A percentile compares a stretch with the other conserved stretches of the same genome.
phyloP scores from a whole-genome alignment of 2,329 filamentous ascomycete genomes.

The Beauveria pseudobassiana region DNA sequence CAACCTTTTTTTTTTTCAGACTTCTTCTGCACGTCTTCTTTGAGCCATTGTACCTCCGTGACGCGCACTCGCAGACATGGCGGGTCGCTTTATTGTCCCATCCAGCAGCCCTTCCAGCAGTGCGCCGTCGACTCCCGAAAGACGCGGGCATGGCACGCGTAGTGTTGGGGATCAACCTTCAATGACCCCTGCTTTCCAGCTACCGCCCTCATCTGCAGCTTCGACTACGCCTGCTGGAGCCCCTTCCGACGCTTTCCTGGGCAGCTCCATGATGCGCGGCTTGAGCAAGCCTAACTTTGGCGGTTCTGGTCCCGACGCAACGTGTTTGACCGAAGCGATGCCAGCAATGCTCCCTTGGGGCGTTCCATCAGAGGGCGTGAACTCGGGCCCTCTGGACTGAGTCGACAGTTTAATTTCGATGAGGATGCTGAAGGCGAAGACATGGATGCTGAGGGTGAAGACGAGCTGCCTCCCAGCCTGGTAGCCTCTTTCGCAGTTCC shows the following conservation, averaged over 20 bases:
- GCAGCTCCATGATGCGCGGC: conserved; percentile 45
- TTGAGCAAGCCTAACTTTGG: conserved; percentile 31
- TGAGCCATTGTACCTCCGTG: background rate
- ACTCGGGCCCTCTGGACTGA: conserved; percentile 45
- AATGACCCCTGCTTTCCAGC: conserved; percentile 45
- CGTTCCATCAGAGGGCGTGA: conserved; percentile 37
- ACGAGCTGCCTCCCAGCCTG: conserved; percentile 25
- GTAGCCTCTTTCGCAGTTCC: conserved; percentile 26
- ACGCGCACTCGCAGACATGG: conserved; percentile 25
- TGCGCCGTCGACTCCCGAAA: conserved; percentile 43
- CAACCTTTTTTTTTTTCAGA: background rate
- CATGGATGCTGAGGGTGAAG: conserved; percentile 27
- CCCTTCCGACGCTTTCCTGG: conserved; percentile 46
- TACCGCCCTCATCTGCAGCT: conserved; percentile 43
- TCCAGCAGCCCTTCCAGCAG: conserved; percentile 35
- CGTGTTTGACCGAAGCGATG: conserved; percentile 30
- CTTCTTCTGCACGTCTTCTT: background rate
- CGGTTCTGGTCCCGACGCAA: conserved; percentile 27
- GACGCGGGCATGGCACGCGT: conserved; percentile 28
- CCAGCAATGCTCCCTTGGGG: conserved; percentile 37
- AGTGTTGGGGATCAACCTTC: conserved; percentile 38
- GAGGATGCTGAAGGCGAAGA: conserved; percentile 25
- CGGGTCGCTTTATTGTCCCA: conserved; percentile 34
- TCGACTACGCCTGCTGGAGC: conserved; percentile 51
- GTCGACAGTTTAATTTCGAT: conserved; percentile 31